These are phyloP conservation scores for Pseudocercospora musae DNA, from an alignment of 2,329 filamentous ascomycete species.

Conservation along the genomic window DNA sequence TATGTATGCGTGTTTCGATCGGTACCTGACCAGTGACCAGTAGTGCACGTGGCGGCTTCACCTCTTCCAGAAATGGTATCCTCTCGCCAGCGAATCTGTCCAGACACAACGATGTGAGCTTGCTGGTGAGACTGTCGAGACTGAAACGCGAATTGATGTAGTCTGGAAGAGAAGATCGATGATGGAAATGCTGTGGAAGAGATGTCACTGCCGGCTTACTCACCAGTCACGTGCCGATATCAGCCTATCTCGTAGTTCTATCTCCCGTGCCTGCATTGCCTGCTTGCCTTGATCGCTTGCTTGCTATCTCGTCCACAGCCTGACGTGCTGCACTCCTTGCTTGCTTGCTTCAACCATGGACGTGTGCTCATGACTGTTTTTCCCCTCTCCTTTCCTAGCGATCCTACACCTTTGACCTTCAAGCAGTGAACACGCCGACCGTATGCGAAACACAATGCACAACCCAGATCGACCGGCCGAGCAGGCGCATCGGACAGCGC, in stretches of 20 bases:
- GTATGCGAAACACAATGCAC: neutral
- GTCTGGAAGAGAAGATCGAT: too few relatives aligned
- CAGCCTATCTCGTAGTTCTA: too few relatives aligned
- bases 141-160: too few relatives aligned
- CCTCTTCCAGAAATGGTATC: neutral
- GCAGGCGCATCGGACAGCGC: constrained; percentile 57
- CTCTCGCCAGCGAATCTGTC: too few relatives aligned
- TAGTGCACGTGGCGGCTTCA: neutral
- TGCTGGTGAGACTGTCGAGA: too few relatives aligned
- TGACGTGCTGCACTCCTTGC: neutral
- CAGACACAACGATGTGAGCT: too few relatives aligned
- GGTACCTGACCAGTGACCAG: too few relatives aligned
- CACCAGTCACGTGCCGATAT: neutral
- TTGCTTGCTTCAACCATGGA: neutral
- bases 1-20: neutral
- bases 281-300: neutral
- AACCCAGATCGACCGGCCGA: constrained; percentile 33
- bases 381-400: neutral
- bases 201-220: neutral
- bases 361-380: neutral
- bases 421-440: neutral
- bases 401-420: neutral
- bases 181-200: neutral
- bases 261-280: too few relatives aligned
- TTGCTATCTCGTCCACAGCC: neutral